Evolutionary conservation across 805 yeast species (phyloP).

Genomic region (Yarrowia yakushimensis): DNA sequence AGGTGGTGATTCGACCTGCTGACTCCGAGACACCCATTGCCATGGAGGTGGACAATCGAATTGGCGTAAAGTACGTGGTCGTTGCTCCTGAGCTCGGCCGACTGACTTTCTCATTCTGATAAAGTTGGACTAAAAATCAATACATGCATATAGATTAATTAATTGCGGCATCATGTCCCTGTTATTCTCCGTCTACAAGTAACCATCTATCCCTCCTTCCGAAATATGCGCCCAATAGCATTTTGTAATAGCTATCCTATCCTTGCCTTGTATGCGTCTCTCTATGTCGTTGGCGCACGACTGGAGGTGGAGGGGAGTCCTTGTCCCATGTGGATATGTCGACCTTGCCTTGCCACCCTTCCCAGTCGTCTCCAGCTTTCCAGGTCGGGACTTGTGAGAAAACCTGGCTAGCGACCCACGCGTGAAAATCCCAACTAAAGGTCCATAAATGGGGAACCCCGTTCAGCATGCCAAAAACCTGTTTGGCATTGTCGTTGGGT

Average conservation of each 20-base stretch:
- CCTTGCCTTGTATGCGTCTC: neutral
- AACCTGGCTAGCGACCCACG: neutral
- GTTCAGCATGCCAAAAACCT: neutral
- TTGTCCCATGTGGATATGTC: neutral
- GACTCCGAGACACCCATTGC: constrained; percentile 32
- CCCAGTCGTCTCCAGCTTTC: constrained; percentile 1
- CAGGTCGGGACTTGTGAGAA: neutral
- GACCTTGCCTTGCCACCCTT: neutral
- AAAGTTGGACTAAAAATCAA: neutral
- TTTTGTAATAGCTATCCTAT: neutral
- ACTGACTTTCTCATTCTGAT: constrained; percentile 56
- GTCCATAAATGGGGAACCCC: neutral
- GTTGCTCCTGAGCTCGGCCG: constrained; percentile 69
- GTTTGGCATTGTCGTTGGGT: constrained; percentile 6
- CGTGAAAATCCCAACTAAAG: neutral
- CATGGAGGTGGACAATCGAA: constrained; percentile 62
- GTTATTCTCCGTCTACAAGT: neutral
- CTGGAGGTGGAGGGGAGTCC: neutral
- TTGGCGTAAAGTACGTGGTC: constrained; percentile 63
- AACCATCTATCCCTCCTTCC: too few species aligned
- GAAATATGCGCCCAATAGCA: neutral
- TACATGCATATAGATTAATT: constrained; percentile 20
- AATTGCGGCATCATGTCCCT: neutral
- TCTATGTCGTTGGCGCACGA: neutral
- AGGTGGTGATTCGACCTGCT: constrained; percentile 45